Percentiles rank a stretch among this genome's conserved stretches.
These are phyloP conservation scores for Trichosporon sp. DNA, from an alignment of 1,284 basidiomycete species.

Conservation along the genomic window DNA sequence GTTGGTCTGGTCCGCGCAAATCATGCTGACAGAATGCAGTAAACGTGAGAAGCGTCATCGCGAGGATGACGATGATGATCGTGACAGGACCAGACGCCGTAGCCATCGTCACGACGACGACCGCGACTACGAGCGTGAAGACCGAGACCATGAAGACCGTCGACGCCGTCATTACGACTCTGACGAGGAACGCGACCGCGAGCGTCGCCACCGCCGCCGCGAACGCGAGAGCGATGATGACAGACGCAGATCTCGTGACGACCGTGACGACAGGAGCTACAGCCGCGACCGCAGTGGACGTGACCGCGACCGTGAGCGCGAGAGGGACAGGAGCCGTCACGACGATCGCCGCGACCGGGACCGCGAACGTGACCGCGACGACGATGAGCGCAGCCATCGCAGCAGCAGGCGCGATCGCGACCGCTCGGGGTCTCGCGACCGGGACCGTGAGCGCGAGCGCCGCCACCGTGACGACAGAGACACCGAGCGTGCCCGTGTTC, in stretches of 20 bases:
- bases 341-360: slow-evolving; percentile 15
- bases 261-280: slow-evolving; percentile 25
- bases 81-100: slow-evolving; percentile 34
- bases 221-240: slow-evolving; percentile 53
- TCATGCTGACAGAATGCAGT: too few species aligned
- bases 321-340: slow-evolving; percentile 48
- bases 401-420: slow-evolving; percentile 5
- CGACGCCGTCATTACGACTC: slow-evolving; percentile 50
- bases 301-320: slow-evolving; percentile 19
- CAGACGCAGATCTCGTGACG: slow-evolving; percentile 24
- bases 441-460: slow-evolving; percentile 5
- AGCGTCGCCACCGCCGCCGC: slow-evolving; percentile 27
- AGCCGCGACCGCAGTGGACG: slow-evolving; percentile 5
- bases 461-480: slow-evolving; percentile 31
- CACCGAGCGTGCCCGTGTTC: slow-evolving; percentile 15
- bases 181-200: slow-evolving; percentile 21
- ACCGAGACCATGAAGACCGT: slow-evolving; percentile 47
- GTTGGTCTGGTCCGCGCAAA: too few species aligned
- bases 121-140: slow-evolving; percentile 55
- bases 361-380: slow-evolving; percentile 25
- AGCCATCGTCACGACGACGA: slow-evolving; percentile 53
- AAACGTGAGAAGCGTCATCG: slow-evolving; percentile 53
- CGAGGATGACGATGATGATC: slow-evolving; percentile 43
- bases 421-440: slow-evolving; percentile 6
- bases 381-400: slow-evolving; percentile 15